Evolutionary conservation across 352 stramenopile species (phyloP), one percentile per base, ranked within the genome.

Genomic region (Phytophthora rubi): DNA sequence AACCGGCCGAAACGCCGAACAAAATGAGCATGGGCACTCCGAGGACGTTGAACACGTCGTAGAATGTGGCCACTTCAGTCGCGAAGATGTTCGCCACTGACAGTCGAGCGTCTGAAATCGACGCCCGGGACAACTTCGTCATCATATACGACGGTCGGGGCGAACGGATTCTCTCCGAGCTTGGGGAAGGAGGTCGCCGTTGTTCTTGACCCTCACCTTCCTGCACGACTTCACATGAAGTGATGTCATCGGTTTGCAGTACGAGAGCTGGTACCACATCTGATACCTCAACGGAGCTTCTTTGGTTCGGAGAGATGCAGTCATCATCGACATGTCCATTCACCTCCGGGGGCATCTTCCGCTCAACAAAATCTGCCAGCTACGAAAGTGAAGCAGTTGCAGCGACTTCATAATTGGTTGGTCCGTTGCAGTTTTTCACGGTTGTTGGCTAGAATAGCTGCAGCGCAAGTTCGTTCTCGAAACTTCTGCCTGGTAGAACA

Each of bases 21-120:
- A 64, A 39, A 1, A 68, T 10, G 9, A 82, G 18, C 74, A 85
- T 82, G 0, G 70, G 65, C 2, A 82, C 37, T 0, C 72, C 75
- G 1, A 80, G 63, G 8, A 48, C 60, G 4, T 71, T 67, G 37
- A 78, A 82, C 15, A 82, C 52, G 23, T 59, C 42, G 33, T 70
- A 62, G 51, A 77, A 75, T 7, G 55, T 51, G 33, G 37, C 55
- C 32, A 51, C 55, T 47, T 61, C 55, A 10, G 35, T n/a, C 6
- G 42, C n/a, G 6, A 61, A 13, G 2, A 51, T 52, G 32, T 30
- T 21, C 5, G 16, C 39, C 1, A 61, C 37, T 12, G 55, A 61
- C 3, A 37, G 23, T 32, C 33, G n/a, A 32, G 21, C 15, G 2
- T 61, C 18, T 39, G 51, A 39, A 5, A 21, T 42, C 26, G 23